A percentile compares a stretch with the other conserved stretches of the same genome.
These are phyloP conservation scores for Chlamydomonas incerta DNA, from an alignment of 139 green algal genomes.

Conservation along the genomic window DNA sequence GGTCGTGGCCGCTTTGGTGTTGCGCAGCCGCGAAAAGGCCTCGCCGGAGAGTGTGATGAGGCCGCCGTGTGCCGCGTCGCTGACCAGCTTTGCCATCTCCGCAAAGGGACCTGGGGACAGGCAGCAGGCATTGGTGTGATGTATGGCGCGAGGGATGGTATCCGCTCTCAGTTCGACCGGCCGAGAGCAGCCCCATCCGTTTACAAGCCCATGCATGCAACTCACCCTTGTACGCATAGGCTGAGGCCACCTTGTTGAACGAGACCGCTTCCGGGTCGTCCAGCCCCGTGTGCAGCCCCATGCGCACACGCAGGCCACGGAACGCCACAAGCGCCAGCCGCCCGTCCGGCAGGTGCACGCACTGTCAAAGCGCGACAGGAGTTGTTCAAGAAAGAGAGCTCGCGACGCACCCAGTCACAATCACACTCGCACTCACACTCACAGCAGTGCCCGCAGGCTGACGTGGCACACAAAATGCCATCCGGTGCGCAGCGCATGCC, in stretches of 20 bases:
- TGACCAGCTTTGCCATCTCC: neutral
- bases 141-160: too few relatives aligned
- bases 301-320: neutral
- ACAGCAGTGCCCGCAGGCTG: too few relatives aligned
- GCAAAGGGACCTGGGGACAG: neutral
- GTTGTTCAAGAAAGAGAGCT: too few relatives aligned
- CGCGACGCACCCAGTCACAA: too few relatives aligned
- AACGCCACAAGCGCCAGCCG: neutral
- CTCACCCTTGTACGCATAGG: slow-evolving; percentile 27
- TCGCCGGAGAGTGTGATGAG: neutral
- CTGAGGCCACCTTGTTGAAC: slow-evolving; percentile 18
- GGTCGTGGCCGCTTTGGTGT: too few relatives aligned
- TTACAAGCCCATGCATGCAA: too few relatives aligned
- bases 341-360: neutral
- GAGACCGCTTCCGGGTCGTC: neutral
- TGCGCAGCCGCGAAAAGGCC: neutral
- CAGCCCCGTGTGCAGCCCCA: slow-evolving; percentile 24
- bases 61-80: neutral
- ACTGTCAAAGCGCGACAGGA: too few relatives aligned
- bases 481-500: too few relatives aligned
- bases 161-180: too few relatives aligned
- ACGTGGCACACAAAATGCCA: too few relatives aligned
- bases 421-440: too few relatives aligned
- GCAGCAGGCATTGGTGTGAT: neutral
- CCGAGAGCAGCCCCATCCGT: too few relatives aligned